Conservation (phyloP, 805 yeast species). For the Myxozyma kluyveri region DNA sequence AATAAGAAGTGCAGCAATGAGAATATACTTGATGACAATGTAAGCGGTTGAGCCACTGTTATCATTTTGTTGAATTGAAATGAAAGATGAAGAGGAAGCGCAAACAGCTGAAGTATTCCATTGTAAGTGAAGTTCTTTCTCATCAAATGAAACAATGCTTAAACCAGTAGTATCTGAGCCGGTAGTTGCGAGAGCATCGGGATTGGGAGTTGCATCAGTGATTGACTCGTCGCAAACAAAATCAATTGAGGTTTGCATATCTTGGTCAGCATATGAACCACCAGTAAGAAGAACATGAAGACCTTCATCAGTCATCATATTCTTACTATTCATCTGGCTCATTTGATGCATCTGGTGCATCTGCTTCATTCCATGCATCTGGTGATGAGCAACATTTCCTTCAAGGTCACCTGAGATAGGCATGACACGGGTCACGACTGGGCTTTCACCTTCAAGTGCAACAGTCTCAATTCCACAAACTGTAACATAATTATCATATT, state of each 20-base stretch:
- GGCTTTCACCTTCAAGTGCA: constrained; percentile 46
- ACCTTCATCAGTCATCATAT: no score
- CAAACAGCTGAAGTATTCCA: constrained; percentile 49
- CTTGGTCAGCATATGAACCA: constrained; percentile 67
- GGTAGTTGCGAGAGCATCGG: constrained; percentile 30
- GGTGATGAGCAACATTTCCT: constrained; percentile 32
- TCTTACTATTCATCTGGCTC: no score
- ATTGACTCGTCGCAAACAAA: constrained; percentile 37
- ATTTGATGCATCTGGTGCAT: no score
- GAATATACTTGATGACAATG: constrained; percentile 82
- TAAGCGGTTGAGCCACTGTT: constrained; percentile 51
- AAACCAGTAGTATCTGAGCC: constrained; percentile 25
- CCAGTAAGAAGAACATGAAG: no score
- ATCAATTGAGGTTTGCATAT: constrained; percentile 38
- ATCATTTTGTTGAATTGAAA: constrained; percentile 22
- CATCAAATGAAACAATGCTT: constrained; percentile 35
- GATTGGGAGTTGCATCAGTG: constrained; percentile 21
- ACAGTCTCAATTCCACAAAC: constrained; percentile 72
- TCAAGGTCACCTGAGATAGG: constrained; percentile 42
- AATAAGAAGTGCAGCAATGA: constrained; percentile 44
- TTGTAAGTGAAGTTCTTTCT: constrained; percentile 35
- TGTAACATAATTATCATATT: constrained; percentile 1
- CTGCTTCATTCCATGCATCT: no score
- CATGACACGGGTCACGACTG: constrained; percentile 59
- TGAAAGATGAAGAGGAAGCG: constrained; percentile 22